A percentile compares a stretch with the other conserved stretches of the same genome.
Evolutionary conservation across 768 basidiomycete species (phyloP).

Genomic region (Pleurotus citrinopileatus): DNA sequence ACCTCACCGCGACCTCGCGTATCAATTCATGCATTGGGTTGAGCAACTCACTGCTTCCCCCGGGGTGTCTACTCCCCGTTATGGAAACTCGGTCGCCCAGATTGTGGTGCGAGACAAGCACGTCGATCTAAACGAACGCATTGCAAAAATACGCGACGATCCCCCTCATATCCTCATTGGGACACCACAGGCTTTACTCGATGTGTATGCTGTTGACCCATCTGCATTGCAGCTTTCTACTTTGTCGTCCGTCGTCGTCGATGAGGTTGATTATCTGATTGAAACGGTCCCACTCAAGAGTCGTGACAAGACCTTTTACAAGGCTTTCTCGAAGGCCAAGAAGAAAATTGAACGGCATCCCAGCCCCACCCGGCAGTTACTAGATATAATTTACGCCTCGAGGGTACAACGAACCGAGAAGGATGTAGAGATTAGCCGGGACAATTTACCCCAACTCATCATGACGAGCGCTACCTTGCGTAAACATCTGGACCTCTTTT

Average conservation of each 20-base stretch:
- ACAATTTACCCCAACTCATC: slow-evolving; percentile 53
- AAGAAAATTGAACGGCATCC: slow-evolving; percentile 51
- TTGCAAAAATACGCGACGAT: slow-evolving; percentile 32
- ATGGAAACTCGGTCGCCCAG: slow-evolving; percentile 48
- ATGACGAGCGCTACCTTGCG: slow-evolving; percentile 72
- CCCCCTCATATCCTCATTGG: slow-evolving; percentile 69
- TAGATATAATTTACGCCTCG: slow-evolving; percentile 52
- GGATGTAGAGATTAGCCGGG: not conserved
- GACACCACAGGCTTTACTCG: slow-evolving; percentile 68
- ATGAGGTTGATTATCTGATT: slow-evolving; percentile 75
- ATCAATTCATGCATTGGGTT: slow-evolving; percentile 67
- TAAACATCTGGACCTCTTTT: slow-evolving; percentile 46
- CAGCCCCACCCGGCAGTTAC: slow-evolving; percentile 53
- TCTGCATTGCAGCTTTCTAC: slow-evolving; percentile 40
- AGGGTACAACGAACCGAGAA: slow-evolving; percentile 22
- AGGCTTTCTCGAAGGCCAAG: slow-evolving; percentile 32
- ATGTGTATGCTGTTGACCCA: slow-evolving; percentile 44
- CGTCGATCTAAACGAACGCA: slow-evolving; percentile 35
- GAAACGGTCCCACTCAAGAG: slow-evolving; percentile 45
- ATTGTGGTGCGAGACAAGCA: slow-evolving; percentile 57
- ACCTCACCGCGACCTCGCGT: slow-evolving; percentile 71
- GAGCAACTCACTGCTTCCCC: slow-evolving; percentile 39
- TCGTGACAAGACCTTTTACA: slow-evolving; percentile 33
- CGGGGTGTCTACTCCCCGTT: slow-evolving; percentile 25
- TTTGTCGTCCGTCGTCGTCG: slow-evolving; percentile 62